Evolutionary conservation across 2,329 filamentous ascomycete genomes (phyloP).

Genomic region (Thielaviopsis punctulata): DNA sequence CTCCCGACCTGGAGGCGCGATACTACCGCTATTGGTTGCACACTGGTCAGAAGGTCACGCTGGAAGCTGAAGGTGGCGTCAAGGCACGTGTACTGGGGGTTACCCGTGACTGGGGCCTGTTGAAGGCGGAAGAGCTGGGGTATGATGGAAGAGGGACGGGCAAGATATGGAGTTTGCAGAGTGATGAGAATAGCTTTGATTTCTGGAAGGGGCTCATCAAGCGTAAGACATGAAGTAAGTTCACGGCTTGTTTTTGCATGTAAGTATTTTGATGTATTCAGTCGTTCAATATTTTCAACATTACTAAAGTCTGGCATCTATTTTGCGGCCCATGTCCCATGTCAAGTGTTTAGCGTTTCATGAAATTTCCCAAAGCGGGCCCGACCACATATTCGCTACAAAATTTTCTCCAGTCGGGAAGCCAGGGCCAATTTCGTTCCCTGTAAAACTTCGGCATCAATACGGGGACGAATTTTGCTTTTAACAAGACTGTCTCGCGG

Average conservation of each 20-base stretch:
- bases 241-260: not conserved
- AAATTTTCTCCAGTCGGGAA: too few species aligned
- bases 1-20: slow-evolving; percentile 47
- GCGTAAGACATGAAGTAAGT: slow-evolving; percentile 50
- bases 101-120: slow-evolving; percentile 75
- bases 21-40: slow-evolving; percentile 86
- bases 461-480: not conserved
- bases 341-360: too few species aligned
- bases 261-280: not conserved
- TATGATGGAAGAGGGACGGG: slow-evolving; percentile 58
- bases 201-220: slow-evolving; percentile 81
- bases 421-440: too few species aligned
- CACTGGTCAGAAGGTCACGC: slow-evolving; percentile 48
- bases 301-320: too few species aligned
- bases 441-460: too few species aligned
- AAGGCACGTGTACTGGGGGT: slow-evolving; percentile 71
- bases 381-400: too few species aligned
- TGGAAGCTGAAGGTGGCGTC: slow-evolving; percentile 65
- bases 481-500: not conserved
- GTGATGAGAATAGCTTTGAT: slow-evolving; percentile 96
- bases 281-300: too few species aligned
- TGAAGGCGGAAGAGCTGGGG: slow-evolving; percentile 70
- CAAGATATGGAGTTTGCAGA: slow-evolving; percentile 68
- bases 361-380: too few species aligned
- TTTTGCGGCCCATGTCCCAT: too few species aligned